phyloP scores from a whole-genome alignment of 108 stramenopile genomes.

The Nitzschia putrida region DNA sequence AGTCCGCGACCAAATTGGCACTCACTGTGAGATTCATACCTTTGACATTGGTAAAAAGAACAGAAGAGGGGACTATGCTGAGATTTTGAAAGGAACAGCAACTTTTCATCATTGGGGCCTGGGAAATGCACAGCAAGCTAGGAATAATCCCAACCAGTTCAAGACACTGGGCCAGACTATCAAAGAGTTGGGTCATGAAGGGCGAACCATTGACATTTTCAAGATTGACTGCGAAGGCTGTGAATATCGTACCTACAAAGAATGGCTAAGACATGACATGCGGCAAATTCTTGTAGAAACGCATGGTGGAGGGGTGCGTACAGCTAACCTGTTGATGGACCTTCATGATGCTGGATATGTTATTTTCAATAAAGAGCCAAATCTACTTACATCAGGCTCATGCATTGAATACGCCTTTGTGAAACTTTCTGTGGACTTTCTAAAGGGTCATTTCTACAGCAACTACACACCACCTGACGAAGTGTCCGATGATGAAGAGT shows the following conservation, averaged over 20 bases:
- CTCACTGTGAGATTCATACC: constrained; percentile 50
- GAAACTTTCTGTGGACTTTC: constrained; percentile 23
- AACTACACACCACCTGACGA: too few species aligned
- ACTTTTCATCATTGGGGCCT: constrained; percentile 50
- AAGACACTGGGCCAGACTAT: constrained; percentile 49
- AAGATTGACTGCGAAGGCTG: constrained; percentile 78
- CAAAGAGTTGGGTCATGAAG: constrained; percentile 51
- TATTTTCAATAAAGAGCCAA: constrained; percentile 64
- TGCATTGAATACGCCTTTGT: constrained; percentile 38
- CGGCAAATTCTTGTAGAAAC: constrained; percentile 61
- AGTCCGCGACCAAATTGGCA: neutral
- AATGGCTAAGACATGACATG: constrained; percentile 34
- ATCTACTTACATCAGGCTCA: constrained; percentile 26
- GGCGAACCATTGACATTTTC: constrained; percentile 62
- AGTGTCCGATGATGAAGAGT: too few species aligned
- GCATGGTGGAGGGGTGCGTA: constrained; percentile 5
- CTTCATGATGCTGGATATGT: constrained; percentile 49
- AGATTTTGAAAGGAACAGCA: constrained; percentile 1
- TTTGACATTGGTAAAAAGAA: constrained; percentile 49
- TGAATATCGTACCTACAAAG: constrained; percentile 37
- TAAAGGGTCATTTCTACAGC: too few species aligned
- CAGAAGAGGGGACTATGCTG: constrained; percentile 17
- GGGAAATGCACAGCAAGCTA: constrained; percentile 15
- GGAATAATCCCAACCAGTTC: constrained; percentile 20
- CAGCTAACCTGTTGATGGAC: constrained; percentile 33